Base-by-base conservation (phyloP, 73 alveolate genomes). In the Blepharisma stoltei region DNA sequence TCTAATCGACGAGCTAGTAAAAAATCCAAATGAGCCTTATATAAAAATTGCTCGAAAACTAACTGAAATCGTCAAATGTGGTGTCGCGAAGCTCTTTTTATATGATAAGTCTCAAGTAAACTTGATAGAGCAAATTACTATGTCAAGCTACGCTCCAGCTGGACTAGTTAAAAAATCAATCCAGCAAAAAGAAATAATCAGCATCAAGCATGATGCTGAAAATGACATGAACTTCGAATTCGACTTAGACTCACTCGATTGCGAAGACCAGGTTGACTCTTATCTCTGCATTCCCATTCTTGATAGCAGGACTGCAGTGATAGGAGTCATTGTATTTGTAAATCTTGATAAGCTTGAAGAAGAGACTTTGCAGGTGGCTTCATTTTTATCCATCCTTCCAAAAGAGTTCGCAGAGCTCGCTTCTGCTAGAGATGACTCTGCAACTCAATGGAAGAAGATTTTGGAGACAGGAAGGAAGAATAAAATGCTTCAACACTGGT, bases 401-500 rank as follows among this genome's bases (percentile, higher is more conserved):
- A 60, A 60, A 18, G 73, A 60, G 38, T 60, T 20, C 5, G 27
- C 23, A 14, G 41, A 32, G 3, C 41, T 32, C 41, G 41, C 41
- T 32, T 52, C 66, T 14, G 23, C n/a, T 20, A 52, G 27, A 52
- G 23, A 32, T 32, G 41, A 32, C 41, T 32, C 41, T 32, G 41
- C 41, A 32, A 3, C 41, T 32, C 41, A 32, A 32, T 32, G 41
- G 41, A 32, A 32, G 41, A 32, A 32, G 3, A 32, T 32, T 32
- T 32, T 60, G 18, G 46, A 60, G 23, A 38, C 46, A 20, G 45
- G 45, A 18, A 14, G 73, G 11, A 14, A 38, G 2, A n/a, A 60
- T 25, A 60, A 60, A 25, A 60, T 60, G 73, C 23, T 60, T 14
- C 73, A 60, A 60, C 73, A 60, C 14, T 60, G 73, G 73, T 60